phyloP scores from a whole-genome alignment of 352 stramenopile species.

The Pythium chondricola region DNA sequence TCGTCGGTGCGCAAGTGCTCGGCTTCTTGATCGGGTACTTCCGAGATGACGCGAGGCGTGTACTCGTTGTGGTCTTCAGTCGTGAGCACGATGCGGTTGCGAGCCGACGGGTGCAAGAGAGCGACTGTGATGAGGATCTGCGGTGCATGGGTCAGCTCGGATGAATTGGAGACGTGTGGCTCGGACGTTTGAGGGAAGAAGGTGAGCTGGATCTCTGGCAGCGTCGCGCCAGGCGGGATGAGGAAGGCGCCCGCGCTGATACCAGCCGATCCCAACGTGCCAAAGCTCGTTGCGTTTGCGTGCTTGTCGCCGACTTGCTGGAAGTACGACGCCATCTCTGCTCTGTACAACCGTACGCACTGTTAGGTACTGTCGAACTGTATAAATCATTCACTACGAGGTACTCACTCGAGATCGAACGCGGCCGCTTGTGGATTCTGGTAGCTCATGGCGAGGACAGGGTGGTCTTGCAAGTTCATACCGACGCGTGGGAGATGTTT shows the following conservation, averaged over 20 bases:
- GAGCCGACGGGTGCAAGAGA: slow-evolving; percentile 46
- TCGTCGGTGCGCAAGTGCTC: slow-evolving; percentile 50
- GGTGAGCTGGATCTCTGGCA: slow-evolving; percentile 85
- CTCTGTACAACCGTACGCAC: too few relatives aligned
- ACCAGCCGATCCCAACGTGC: slow-evolving; percentile 55
- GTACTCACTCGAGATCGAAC: too few relatives aligned
- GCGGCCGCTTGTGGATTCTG: slow-evolving; percentile 21
- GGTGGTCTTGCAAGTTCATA: slow-evolving; percentile 88
- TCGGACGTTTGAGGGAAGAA: slow-evolving; percentile 83
- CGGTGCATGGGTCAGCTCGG: slow-evolving; percentile 28
- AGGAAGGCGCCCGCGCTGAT: slow-evolving; percentile 75
- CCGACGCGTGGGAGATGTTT: slow-evolving; percentile 74
- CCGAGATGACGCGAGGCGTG: slow-evolving; percentile 38
- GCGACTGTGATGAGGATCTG: slow-evolving; percentile 82
- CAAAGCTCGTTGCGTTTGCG: slow-evolving; percentile 35
- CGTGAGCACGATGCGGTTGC: slow-evolving; percentile 41
- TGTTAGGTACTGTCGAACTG: too few relatives aligned
- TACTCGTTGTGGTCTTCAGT: slow-evolving; percentile 29
- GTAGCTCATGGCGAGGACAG: slow-evolving; percentile 74
- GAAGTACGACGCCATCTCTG: slow-evolving; percentile 45
- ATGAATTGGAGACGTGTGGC: slow-evolving; percentile 58
- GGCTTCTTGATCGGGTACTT: slow-evolving; percentile 35
- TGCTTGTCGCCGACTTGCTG: slow-evolving; percentile 19
- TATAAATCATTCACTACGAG: too few relatives aligned
- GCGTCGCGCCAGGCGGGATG: slow-evolving; percentile 50